phyloP scores from a whole-genome alignment of 2,329 filamentous ascomycete genomes.

The Penicillium griseofulvum region DNA sequence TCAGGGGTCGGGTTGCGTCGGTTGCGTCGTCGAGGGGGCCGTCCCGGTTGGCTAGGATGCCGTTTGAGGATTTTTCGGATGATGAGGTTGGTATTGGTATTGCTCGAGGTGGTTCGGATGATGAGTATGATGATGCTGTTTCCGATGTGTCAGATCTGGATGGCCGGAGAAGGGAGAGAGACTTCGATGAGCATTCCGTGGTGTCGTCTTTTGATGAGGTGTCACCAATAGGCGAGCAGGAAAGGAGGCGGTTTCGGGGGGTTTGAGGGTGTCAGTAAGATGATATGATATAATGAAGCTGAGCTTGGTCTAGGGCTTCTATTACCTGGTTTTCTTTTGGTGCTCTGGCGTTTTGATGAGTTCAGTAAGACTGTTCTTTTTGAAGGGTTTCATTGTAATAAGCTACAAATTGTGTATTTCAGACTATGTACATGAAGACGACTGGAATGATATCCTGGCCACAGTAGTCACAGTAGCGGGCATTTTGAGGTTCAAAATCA shows the following conservation, averaged over 20 bases:
- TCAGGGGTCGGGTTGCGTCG: background rate
- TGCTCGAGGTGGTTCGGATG: background rate
- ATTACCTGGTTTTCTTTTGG: background rate
- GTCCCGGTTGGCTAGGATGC: conserved; percentile 17
- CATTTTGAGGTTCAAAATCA: background rate
- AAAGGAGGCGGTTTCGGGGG: background rate
- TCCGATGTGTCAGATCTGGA: conserved; percentile 28
- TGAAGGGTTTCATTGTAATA: background rate
- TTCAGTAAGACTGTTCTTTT: background rate
- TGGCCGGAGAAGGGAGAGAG: conserved; percentile 7
- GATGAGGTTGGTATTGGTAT: conserved; percentile 6
- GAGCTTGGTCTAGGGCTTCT: background rate
- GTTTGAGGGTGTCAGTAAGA: background rate
- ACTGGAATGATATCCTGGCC: background rate
- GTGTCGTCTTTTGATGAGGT: conserved; percentile 32
- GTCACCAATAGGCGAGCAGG: background rate
- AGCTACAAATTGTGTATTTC: background rate
- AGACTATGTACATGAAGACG: background rate
- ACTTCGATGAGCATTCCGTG: conserved; percentile 32
- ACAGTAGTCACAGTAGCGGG: background rate
- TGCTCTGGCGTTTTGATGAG: background rate
- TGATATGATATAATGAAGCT: background rate
- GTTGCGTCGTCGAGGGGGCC: conserved; percentile 3
- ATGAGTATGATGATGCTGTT: conserved; percentile 21
- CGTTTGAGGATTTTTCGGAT: conserved; percentile 19